Conservation (phyloP, 2,329 filamentous ascomycete genomes). For the Calonectria leucothoes region DNA sequence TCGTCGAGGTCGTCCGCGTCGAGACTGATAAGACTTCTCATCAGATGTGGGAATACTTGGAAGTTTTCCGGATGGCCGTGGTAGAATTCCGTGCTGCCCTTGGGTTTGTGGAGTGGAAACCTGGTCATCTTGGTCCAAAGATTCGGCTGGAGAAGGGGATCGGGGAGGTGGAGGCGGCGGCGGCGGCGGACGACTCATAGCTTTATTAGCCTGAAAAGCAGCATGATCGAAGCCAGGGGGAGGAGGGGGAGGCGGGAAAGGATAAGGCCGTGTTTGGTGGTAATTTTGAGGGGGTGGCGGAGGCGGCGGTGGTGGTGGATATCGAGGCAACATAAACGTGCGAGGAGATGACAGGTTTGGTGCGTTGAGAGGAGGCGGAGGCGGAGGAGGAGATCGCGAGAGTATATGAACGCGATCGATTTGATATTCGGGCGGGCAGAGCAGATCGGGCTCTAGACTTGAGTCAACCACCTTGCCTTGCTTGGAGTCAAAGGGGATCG, state of each 20-base stretch:
- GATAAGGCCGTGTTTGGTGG: not conserved
- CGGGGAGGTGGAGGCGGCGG: constrained; percentile 5
- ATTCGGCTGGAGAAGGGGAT: not conserved
- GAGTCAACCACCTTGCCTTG: constrained; percentile 25
- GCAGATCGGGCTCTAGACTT: constrained; percentile 21
- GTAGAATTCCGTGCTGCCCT: not conserved
- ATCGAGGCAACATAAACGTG: constrained; percentile 6
- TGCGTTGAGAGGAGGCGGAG: constrained; percentile 15
- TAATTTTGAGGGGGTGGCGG: constrained; percentile 23
- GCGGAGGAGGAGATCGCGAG: constrained; percentile 23
- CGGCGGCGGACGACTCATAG: constrained; percentile 12
- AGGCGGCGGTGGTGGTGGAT: constrained; percentile 19
- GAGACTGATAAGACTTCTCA: constrained; percentile 11
- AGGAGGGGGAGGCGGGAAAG: constrained; percentile 19
- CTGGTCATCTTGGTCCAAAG: not conserved
- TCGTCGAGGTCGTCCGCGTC: not conserved
- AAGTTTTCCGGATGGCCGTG: not conserved
- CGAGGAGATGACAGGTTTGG: constrained; percentile 12
- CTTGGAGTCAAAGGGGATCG: constrained; percentile 24
- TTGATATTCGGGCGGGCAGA: constrained; percentile 20
- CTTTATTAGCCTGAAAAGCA: constrained; percentile 17
- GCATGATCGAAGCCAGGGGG: constrained; percentile 23
- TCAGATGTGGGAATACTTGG: constrained; percentile 13
- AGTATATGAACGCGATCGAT: constrained; percentile 11
- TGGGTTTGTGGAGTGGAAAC: not conserved